Conservation (phyloP, 805 yeast species). For the Saccharomycopsis sp. region DNA sequence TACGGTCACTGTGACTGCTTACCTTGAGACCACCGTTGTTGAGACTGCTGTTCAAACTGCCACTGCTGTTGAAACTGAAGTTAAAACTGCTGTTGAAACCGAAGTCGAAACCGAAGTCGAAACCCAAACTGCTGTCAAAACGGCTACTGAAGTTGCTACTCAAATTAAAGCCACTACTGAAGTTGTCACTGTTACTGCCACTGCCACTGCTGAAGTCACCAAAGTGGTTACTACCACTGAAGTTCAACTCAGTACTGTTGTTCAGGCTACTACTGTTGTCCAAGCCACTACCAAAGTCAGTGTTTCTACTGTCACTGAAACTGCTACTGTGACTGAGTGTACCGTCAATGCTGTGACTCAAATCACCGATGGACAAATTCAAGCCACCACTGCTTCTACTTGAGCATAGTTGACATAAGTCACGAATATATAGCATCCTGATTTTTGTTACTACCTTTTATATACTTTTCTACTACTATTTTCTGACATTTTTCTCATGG, state of each 20-base stretch:
- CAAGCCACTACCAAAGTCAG: neutral
- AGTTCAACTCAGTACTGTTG: neutral
- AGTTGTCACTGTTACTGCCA: neutral
- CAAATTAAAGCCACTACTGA: neutral
- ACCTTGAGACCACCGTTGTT: neutral
- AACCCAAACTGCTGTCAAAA: neutral
- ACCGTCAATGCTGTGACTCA: slow-evolving; percentile 17
- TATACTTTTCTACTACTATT: too few relatives aligned
- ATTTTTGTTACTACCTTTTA: neutral
- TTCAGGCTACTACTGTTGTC: neutral
- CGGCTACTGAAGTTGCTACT: neutral
- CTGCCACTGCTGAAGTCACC: neutral
- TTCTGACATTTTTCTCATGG: neutral
- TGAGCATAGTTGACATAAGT: neutral
- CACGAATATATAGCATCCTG: neutral
- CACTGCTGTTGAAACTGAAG: slow-evolving; percentile 1
- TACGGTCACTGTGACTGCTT: slow-evolving; percentile 1
- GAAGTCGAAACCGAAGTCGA: neutral
- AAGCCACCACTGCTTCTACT: slow-evolving; percentile 21
- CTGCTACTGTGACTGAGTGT: neutral
- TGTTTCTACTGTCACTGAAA: neutral
- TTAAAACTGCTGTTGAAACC: neutral
- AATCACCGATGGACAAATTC: slow-evolving; percentile 26
- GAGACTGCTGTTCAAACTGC: neutral
- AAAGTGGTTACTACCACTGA: neutral